These are phyloP conservation scores for Camellia oleifera DNA, from an alignment of 179 eudicot genomes.

Conservation along the genomic window DNA sequence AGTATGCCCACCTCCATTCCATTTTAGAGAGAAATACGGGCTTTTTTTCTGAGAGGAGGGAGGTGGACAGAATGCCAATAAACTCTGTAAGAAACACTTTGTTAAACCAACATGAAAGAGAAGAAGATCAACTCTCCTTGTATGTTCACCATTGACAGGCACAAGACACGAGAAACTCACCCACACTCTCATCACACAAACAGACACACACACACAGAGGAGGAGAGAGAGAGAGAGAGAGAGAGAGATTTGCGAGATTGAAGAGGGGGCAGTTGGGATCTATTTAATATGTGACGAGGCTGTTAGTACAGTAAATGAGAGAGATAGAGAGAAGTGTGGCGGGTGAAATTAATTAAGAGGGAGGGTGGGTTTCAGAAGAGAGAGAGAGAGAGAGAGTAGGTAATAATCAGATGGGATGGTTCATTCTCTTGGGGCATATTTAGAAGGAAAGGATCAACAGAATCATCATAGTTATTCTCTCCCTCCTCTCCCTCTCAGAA, in stretches of 20 bases:
- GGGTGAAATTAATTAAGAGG: neutral
- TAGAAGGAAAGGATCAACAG: constrained; percentile 15
- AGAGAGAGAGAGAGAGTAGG: neutral
- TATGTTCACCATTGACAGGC: neutral
- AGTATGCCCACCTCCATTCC: constrained; percentile 92
- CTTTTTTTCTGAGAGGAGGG: constrained; percentile 18
- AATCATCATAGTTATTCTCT: constrained; percentile 13
- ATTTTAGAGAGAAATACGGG: neutral
- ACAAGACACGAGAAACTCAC: neutral
- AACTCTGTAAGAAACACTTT: constrained; percentile 72
- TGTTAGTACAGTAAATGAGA: neutral
- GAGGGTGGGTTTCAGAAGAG: neutral
- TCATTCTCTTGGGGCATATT: constrained; percentile 17
- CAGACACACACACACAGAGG: too few relatives aligned
- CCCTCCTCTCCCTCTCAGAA: neutral
- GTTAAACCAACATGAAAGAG: constrained; percentile 51
- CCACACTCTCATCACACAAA: neutral
- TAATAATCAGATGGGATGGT: constrained; percentile 14
- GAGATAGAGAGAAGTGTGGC: neutral
- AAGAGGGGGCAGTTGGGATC: constrained; percentile 11
- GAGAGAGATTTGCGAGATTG: neutral
- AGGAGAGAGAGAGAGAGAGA: neutral
- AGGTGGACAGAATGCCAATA: constrained; percentile 99
- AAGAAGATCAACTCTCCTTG: neutral
- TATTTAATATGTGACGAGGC: constrained; percentile 20